Evolutionary conservation across 2,329 filamentous ascomycete genomes (phyloP), one percentile per base, ranked within the genome.

Genomic region (Microsporum canis): DNA sequence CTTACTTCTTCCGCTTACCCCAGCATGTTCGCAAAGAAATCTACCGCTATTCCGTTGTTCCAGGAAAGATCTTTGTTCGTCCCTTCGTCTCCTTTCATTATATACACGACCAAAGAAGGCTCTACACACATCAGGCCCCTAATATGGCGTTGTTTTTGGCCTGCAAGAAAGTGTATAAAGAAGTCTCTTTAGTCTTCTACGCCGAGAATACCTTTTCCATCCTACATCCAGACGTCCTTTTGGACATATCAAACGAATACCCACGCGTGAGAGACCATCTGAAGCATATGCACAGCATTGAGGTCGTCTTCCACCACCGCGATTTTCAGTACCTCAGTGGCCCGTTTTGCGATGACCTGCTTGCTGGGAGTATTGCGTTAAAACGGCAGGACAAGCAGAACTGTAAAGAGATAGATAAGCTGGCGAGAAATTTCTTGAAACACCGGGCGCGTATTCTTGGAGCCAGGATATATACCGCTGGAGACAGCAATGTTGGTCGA

Each of bases 131-230:
- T 36, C 59, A 57, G n/a, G 47, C 49, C 7, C 66, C 65, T 3
- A 68, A 65, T 12, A 58, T 66, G 45, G 34, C 63, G 12, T 55
- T 66, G 4, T 61, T 68, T 56, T 56, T 41, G 7, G 61, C 55
- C 41, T 66, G 64, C 38, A 65, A 62, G 39, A 47, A 60, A 43
- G 53, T 66, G 41, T 63, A 68, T 57, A 17, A 63, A 8, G 66
- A 68, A 59, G 64, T 62, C 17, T 61, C 57, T 41, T 62, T 59
- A 17, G 62, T 66, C 17, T 67, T 65, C 43, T 63, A 66, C 34
- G n/a, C 53, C 8, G 67, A 67, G 34, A 68, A 67, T 59, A 65
- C 53, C 47, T 67, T 68, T 61, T 66, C 65, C 12, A 55, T 67
- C 29, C 59, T 67, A 17, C 63, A 66, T 33, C 61, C 64, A 1